These are phyloP conservation scores for Cymbopogon citratus DNA, from an alignment of 176 grass and related monocot species.

Conservation along the genomic window DNA sequence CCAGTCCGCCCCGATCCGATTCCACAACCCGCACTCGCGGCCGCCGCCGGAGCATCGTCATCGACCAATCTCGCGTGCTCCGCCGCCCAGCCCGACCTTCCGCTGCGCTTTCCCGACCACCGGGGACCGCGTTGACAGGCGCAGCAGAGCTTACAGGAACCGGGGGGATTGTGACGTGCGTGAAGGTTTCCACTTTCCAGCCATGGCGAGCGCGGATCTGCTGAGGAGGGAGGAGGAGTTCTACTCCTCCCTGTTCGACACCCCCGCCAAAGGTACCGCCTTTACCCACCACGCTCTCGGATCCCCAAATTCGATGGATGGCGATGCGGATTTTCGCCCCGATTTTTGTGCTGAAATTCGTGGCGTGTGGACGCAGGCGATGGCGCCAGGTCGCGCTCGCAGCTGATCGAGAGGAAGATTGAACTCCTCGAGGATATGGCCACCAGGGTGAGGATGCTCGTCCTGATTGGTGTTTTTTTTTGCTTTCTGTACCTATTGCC, in stretches of 20 bases:
- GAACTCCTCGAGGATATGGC: conserved; percentile 77
- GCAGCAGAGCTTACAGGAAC: not conserved
- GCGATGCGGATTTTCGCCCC: not conserved
- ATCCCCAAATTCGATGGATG: not conserved
- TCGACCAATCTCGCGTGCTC: not conserved
- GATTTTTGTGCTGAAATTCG: not conserved
- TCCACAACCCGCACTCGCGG: not conserved
- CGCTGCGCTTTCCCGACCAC: not conserved
- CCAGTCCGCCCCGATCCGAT: not conserved
- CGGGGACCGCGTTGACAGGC: not conserved
- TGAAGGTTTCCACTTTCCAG: not conserved
- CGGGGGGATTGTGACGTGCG: not conserved
- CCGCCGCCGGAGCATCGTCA: not conserved
- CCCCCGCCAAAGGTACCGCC: conserved; percentile 44
- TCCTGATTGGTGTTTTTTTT: not conserved
- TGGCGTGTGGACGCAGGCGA: conserved; percentile 30
- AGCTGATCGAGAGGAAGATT: conserved; percentile 82
- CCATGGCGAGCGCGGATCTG: conserved; percentile 74
- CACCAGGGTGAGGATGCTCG: conserved; percentile 31
- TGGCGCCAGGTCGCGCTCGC: conserved; percentile 43
- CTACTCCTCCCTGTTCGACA: conserved; percentile 61
- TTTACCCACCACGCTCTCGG: not conserved
- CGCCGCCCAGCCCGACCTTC: not conserved
- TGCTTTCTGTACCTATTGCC: not conserved
- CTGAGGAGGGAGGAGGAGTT: conserved; percentile 70